Base-by-base conservation (phyloP, 2,329 filamentous ascomycete species). In the Penicillium aurantiogriseum region DNA sequence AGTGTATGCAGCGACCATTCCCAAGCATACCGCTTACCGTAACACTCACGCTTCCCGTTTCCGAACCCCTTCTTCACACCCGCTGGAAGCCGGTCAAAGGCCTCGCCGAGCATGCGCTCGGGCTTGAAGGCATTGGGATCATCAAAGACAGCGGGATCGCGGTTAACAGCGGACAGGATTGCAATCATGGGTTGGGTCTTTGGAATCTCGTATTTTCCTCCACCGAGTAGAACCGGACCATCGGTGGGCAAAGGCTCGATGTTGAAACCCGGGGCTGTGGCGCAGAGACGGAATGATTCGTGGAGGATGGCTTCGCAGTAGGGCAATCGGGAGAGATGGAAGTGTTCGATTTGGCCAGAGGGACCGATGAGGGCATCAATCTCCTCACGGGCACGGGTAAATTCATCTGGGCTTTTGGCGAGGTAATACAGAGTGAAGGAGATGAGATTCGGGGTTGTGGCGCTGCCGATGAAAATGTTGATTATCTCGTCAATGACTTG, bases 41-140 rank as follows among this genome's bases (percentile, higher is more conserved):
- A 91, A 63, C 89, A 93, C 1, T 78, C 84, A 47, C 90, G 78
- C 59, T 83, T 80, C 3, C 89, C 89, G 57, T 89, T 89, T 0
- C 90, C 90, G 65, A 92, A 93, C 5, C 89, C 69, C 59, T 89
- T 89, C 84, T 85, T 89, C 27, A 81, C 80, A 53, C 84, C 84
- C 15, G 80, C 80, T 5, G 85, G 87, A 6, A 89, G 79, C 27
- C 81, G 81, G 57, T 85, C 83, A 67, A 90, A 91, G 27, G 82
- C 81, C 19, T 88, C 88, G 23, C 89, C 86, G 0, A 88, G 72
- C 86, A 91, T 90, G 11, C 88, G 81, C 68, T 91, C 88, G 0
- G 89, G 89, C 54, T 79, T 80, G 75, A 90, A 92, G 9, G 83
- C 80, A 1, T 83, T 71, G 0, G 87, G 86, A 54, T 89, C 85